A percentile compares a stretch with the other conserved stretches of the same genome.
Evolutionary conservation across 306 rosid species (phyloP).

Genomic region (Cyclanthera cordifolia): DNA sequence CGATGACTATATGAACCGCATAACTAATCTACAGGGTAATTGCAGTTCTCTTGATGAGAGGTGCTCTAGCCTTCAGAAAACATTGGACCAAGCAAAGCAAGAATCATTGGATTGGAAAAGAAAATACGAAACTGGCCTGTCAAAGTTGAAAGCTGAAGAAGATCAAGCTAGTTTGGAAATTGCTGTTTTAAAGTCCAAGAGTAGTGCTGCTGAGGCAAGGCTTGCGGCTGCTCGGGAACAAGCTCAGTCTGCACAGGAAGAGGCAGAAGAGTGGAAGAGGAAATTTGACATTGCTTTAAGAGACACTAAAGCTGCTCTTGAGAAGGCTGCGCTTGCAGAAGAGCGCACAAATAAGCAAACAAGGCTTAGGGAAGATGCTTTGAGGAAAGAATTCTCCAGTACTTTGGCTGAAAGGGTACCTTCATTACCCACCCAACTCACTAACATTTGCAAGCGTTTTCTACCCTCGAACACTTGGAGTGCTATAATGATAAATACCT

Average conservation of each 20-base stretch:
- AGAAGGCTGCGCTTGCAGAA: slow-evolving; percentile 72
- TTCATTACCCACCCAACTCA: slow-evolving; percentile 9
- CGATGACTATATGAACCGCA: slow-evolving; percentile 76
- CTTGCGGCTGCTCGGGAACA: slow-evolving; percentile 82
- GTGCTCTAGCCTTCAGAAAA: slow-evolving; percentile 46
- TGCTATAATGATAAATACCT: background rate
- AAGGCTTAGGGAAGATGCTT: slow-evolving; percentile 79
- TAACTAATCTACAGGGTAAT: slow-evolving; percentile 59
- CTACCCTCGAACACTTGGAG: background rate
- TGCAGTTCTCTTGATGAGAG: slow-evolving; percentile 61
- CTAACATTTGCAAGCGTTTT: background rate
- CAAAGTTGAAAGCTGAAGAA: slow-evolving; percentile 77
- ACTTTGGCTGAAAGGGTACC: slow-evolving; percentile 66
- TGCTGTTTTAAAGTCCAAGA: slow-evolving; percentile 65
- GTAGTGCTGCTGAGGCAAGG: slow-evolving; percentile 87
- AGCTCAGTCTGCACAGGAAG: slow-evolving; percentile 91
- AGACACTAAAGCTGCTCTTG: slow-evolving; percentile 83
- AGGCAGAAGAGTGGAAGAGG: slow-evolving; percentile 94
- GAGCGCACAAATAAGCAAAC: slow-evolving; percentile 68
- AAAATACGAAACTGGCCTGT: slow-evolving; percentile 51
- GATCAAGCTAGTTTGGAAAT: slow-evolving; percentile 71
- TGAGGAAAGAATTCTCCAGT: slow-evolving; percentile 67
- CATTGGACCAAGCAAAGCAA: slow-evolving; percentile 63
- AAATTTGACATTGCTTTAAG: slow-evolving; percentile 68
- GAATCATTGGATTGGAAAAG: slow-evolving; percentile 78